phyloP scores from a whole-genome alignment of 139 green algal species.

The Micractinium conductrix region DNA sequence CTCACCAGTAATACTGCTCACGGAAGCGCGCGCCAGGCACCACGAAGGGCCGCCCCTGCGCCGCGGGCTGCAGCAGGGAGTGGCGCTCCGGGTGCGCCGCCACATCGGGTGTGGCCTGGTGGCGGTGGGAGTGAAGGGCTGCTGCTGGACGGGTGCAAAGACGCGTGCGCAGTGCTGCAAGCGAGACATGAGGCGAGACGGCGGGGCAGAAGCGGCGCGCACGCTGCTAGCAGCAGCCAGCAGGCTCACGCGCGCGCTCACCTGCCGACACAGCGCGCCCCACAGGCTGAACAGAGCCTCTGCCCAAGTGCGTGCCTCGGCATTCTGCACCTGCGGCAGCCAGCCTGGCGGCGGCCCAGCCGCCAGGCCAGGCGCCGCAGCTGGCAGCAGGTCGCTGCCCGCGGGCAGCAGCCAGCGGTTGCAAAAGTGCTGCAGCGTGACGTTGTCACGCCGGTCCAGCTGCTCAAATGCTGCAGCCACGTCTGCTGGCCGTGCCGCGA shows the following conservation, averaged over 20 bases:
- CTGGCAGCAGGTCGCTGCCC: not conserved
- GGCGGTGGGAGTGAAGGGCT: not conserved
- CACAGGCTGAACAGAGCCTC: slow-evolving; percentile 52
- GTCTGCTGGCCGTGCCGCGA: not conserved
- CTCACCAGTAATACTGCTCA: slow-evolving; percentile 89
- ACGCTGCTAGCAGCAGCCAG: not conserved
- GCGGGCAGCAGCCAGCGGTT: slow-evolving; percentile 14
- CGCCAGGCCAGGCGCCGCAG: not conserved
- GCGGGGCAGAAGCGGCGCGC: too few species aligned
- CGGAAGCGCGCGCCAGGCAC: slow-evolving; percentile 87
- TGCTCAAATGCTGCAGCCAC: slow-evolving; percentile 25
- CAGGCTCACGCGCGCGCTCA: not conserved
- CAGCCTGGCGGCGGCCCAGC: slow-evolving; percentile 31
- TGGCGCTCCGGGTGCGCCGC: slow-evolving; percentile 38
- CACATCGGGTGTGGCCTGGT: slow-evolving; percentile 6
- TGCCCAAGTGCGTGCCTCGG: slow-evolving; percentile 34
- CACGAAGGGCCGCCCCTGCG: slow-evolving; percentile 58
- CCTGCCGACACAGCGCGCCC: slow-evolving; percentile 48
- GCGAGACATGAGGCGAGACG: not conserved
- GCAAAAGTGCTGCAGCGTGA: not conserved
- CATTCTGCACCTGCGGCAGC: slow-evolving; percentile 36
- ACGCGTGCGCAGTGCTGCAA: not conserved
- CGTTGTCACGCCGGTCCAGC: not conserved
- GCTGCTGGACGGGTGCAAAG: not conserved
- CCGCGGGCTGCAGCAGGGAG: slow-evolving; percentile 82